phyloP scores from a whole-genome alignment of 768 basidiomycete genomes.

The Dictyophora rubrovolvata region DNA sequence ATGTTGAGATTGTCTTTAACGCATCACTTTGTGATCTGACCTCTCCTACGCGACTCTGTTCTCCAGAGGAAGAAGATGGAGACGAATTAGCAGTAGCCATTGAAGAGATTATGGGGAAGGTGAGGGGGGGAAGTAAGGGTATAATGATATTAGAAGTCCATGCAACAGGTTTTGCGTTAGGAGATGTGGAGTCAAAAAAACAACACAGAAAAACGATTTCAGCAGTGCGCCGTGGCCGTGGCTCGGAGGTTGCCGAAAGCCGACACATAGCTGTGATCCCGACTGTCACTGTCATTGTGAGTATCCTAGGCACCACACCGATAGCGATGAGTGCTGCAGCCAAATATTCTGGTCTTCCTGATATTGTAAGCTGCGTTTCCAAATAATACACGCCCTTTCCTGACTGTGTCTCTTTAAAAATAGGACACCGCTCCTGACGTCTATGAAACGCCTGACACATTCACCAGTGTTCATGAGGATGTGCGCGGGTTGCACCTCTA shows the following conservation, averaged over 20 bases:
- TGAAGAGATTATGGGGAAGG: too few relatives aligned
- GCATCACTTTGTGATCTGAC: not conserved
- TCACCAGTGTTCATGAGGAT: constrained; percentile 40
- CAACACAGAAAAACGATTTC: not conserved
- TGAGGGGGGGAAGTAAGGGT: not conserved
- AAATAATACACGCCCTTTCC: constrained; percentile 6
- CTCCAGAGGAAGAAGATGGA: not conserved
- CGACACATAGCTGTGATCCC: too few relatives aligned
- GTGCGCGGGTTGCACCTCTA: constrained; percentile 34
- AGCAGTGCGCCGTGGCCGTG: not conserved
- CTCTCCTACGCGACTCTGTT: not conserved
- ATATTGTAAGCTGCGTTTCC: constrained; percentile 54
- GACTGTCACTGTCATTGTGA: too few relatives aligned
- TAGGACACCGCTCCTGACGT: constrained; percentile 89
- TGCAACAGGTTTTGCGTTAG: not conserved
- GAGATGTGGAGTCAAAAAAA: not conserved
- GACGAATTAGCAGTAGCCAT: not conserved
- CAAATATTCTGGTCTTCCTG: constrained; percentile 86
- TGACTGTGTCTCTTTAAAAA: not conserved
- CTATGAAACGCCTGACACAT: constrained; percentile 82
- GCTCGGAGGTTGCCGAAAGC: not conserved
- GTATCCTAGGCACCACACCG: not conserved
- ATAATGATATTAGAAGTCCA: not conserved
- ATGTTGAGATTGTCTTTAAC: not conserved
- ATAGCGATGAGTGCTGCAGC: constrained; percentile 41